Evolutionary conservation across 768 basidiomycete species (phyloP).

Genomic region (Boletus subparvulus): DNA sequence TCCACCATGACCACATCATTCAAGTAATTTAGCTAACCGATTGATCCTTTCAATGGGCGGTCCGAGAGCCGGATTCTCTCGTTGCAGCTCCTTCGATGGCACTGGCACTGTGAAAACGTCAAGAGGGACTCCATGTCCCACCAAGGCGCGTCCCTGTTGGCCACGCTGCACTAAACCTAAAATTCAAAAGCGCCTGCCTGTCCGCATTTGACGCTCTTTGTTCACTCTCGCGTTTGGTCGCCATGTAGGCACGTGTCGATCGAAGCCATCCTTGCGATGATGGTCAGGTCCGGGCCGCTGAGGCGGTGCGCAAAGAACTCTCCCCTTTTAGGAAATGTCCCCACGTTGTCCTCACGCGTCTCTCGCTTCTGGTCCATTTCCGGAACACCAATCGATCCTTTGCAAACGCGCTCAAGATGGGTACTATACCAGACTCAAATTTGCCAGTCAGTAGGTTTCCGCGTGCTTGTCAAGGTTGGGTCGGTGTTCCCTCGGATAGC

Average conservation of each 20-base stretch:
- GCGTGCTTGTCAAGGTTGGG: constrained; percentile 1
- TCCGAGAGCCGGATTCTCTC: background rate
- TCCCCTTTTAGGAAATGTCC: background rate
- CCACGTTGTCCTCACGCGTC: constrained; percentile 7
- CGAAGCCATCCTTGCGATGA: background rate
- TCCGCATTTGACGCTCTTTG: constrained; percentile 4
- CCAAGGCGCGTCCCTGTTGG: constrained; percentile 5
- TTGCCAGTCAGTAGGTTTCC: background rate
- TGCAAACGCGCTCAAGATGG: background rate
- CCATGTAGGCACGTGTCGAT: constrained; percentile 11
- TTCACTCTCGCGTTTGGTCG: constrained; percentile 1
- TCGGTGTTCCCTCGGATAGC: background rate
- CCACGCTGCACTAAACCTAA: constrained; percentile 4
- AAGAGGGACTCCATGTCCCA: constrained; percentile 1
- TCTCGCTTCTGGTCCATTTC: background rate
- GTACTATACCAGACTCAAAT: background rate
- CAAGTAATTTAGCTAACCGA: background rate
- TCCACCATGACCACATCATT: no score
- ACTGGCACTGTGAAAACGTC: background rate
- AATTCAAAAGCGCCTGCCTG: background rate
- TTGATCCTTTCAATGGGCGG: background rate
- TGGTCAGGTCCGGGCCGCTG: background rate
- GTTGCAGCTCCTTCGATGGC: background rate
- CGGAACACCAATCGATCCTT: background rate
- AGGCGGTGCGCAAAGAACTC: constrained; percentile 5